Conservation (phyloP, 768 basidiomycete genomes). For the Xerocomellus intermedius region DNA sequence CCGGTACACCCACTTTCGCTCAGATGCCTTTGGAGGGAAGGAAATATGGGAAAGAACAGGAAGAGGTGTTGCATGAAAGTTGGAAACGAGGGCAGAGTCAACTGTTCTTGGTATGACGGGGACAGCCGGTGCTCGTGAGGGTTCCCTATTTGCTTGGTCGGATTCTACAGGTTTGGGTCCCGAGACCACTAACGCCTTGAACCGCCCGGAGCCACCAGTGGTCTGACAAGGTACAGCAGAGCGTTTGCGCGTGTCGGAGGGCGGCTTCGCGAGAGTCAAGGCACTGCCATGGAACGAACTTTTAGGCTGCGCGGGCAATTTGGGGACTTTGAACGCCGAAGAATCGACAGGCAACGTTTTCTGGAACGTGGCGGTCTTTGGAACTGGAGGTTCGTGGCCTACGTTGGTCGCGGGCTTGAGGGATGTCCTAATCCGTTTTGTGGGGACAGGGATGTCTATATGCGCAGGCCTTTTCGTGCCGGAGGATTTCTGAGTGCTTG, state of each 20-base stretch:
- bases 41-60: constrained; percentile 42
- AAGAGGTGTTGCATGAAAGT: background rate
- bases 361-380: background rate
- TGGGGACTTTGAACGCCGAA: constrained; percentile 6
- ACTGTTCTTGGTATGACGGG: background rate
- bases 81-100: background rate
- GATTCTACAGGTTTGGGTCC: background rate
- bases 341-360: background rate
- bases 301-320: background rate
- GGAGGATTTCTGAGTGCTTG: background rate
- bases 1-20: constrained; percentile 51
- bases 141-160: background rate
- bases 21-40: constrained; percentile 56
- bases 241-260: background rate
- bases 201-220: constrained; percentile 7
- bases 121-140: too few relatives aligned
- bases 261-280: background rate
- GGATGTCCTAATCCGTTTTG: constrained; percentile 15
- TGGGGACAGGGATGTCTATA: constrained; percentile 13
- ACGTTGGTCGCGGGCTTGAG: background rate
- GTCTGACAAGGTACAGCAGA: background rate
- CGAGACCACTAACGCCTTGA: constrained; percentile 14
- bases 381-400: background rate
- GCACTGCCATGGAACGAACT: background rate
- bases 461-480: constrained; percentile 21